Evolutionary conservation across 768 basidiomycete genomes (phyloP).

Genomic region (Lyophyllum atratum): DNA sequence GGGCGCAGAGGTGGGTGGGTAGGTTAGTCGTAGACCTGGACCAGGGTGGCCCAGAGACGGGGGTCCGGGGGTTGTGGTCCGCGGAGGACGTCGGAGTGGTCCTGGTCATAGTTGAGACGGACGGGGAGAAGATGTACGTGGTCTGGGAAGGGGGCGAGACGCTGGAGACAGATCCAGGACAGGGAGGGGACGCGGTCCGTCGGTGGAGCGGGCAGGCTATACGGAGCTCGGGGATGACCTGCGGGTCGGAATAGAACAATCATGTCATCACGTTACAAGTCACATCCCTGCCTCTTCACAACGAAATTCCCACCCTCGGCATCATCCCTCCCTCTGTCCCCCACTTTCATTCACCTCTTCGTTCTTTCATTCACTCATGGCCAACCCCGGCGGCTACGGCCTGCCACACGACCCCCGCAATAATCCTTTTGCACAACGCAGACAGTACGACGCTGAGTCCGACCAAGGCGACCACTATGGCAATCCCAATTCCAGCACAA

Average conservation of each 20-base stretch:
- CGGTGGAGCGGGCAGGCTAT: conserved; percentile 8
- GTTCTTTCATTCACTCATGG: conserved; percentile 22
- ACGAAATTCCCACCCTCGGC: conserved; percentile 15
- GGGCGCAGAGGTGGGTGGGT: conserved; percentile 42
- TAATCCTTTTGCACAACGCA: conserved; percentile 32
- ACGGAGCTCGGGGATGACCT: conserved; percentile 24
- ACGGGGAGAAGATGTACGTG: conserved; percentile 36
- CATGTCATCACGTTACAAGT: conserved; percentile 4
- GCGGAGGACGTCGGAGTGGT: conserved; percentile 28
- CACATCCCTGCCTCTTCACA: conserved; percentile 10
- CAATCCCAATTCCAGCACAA: conserved; percentile 52
- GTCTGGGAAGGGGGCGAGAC: conserved; percentile 46
- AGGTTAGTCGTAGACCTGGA: conserved; percentile 61
- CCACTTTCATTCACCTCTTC: conserved; percentile 18
- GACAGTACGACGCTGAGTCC: conserved; percentile 46
- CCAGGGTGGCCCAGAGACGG: conserved; percentile 60
- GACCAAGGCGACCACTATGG: conserved; percentile 55
- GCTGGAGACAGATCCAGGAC: conserved; percentile 48
- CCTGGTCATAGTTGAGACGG: conserved; percentile 20
- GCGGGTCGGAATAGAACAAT: conserved; percentile 8
- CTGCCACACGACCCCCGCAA: conserved; percentile 24
- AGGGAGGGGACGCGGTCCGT: conserved; percentile 49
- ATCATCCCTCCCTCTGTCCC: conserved; percentile 3
- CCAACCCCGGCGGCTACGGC: conserved; percentile 24
- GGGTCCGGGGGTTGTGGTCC: conserved; percentile 52